Evolutionary conservation across 2,329 filamentous ascomycete genomes (phyloP).

Genomic region (Cladorrhinum sp.): DNA sequence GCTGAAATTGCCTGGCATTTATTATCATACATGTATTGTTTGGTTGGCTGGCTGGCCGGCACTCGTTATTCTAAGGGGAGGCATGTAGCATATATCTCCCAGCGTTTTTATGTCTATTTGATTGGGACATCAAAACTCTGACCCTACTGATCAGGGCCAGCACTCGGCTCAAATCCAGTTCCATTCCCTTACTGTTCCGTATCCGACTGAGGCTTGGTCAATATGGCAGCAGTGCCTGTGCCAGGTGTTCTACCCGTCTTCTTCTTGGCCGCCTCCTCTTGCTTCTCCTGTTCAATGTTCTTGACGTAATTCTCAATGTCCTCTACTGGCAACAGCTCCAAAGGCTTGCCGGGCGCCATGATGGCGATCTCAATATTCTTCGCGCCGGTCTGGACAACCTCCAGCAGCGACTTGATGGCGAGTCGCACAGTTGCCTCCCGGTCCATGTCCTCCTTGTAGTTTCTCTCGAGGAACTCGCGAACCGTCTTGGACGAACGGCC

Average conservation of each 20-base stretch:
- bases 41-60: neutral
- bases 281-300: conserved; percentile 98
- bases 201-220: conserved; percentile 58
- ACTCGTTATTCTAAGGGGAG: neutral
- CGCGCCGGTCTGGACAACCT: conserved; percentile 96
- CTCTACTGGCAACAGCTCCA: conserved; percentile 93
- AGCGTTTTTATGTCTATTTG: neutral
- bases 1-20: neutral
- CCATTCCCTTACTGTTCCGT: conserved; percentile 17
- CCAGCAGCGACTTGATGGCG: conserved; percentile 95
- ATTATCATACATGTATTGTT: neutral
- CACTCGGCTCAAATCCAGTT: too few species aligned
- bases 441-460: conserved; percentile 98
- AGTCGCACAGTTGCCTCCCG: conserved; percentile 93
- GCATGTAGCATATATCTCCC: neutral
- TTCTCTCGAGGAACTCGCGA: conserved; percentile 95
- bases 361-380: conserved; percentile 99
- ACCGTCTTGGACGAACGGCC: conserved; percentile 98
- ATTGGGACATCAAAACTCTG: conserved; percentile 2
- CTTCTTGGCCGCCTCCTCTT: conserved; percentile 97
- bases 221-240: conserved; percentile 67
- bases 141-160: neutral
- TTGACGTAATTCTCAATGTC: conserved; percentile 98
- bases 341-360: conserved; percentile 86
- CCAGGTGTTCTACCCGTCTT: conserved; percentile 76